A percentile compares a stretch with the other conserved stretches of the same genome.
Conservation (phyloP, 2,329 filamentous ascomycete species). For the Epichloe glyceriae region DNA sequence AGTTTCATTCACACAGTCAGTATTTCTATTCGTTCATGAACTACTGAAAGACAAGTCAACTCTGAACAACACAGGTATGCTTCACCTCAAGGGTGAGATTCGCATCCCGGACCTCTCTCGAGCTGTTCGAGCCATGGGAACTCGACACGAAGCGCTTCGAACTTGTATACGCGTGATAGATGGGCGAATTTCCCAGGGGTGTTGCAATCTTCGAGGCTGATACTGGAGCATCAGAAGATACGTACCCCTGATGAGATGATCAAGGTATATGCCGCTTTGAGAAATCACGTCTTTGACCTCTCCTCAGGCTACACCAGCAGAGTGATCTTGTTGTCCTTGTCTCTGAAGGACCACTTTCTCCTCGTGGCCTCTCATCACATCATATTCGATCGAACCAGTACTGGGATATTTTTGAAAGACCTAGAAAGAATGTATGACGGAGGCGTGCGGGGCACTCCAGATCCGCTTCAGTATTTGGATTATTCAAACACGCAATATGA, state of each 20-base stretch:
- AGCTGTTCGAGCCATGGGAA: conserved; percentile 19
- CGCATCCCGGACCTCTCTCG: conserved; percentile 11
- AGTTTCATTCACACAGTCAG: background rate
- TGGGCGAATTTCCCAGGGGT: background rate
- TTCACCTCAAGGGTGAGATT: background rate
- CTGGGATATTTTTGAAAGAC: background rate
- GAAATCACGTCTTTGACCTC: background rate
- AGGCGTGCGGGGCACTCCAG: background rate
- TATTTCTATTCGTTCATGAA: background rate
- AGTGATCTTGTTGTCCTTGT: background rate
- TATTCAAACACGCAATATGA: background rate
- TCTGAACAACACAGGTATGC: background rate
- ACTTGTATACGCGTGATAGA: conserved; percentile 12
- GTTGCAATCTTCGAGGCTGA: background rate
- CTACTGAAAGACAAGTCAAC: background rate
- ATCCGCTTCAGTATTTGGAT: background rate
- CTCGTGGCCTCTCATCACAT: background rate
- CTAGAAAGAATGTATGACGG: background rate
- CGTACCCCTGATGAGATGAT: background rate
- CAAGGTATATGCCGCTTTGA: background rate
- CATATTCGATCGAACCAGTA: background rate
- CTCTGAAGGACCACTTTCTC: background rate
- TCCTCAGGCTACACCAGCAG: background rate
- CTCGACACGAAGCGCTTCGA: conserved; percentile 21
- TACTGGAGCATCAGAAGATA: background rate